Evolutionary conservation across 2,329 filamentous ascomycete genomes (phyloP).

Genomic region (Colletotrichum neosansevieriae): DNA sequence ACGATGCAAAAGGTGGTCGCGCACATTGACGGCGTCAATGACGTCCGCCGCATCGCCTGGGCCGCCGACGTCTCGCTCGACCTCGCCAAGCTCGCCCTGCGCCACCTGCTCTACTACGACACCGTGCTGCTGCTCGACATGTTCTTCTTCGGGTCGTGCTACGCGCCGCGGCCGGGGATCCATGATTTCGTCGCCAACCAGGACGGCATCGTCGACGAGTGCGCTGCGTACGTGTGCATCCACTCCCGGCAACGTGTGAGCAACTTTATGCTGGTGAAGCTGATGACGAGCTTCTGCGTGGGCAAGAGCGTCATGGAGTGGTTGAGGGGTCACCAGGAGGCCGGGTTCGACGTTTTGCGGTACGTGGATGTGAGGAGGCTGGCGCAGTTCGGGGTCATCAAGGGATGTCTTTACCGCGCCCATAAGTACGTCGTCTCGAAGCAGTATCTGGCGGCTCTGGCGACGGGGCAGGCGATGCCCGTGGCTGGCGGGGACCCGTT

Average conservation of each 20-base stretch:
- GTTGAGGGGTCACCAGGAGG: constrained; percentile 79
- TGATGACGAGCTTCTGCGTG: constrained; percentile 88
- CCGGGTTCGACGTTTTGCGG: constrained; percentile 73
- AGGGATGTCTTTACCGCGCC: constrained; percentile 91
- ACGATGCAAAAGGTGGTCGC: constrained; percentile 84
- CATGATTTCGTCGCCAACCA: constrained; percentile 82
- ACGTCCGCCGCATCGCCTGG: constrained; percentile 87
- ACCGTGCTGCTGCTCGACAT: constrained; percentile 92
- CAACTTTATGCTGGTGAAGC: constrained; percentile 78
- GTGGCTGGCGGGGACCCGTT: constrained; percentile 62
- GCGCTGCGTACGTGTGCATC: constrained; percentile 82
- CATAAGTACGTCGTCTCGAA: constrained; percentile 88
- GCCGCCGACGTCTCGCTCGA: constrained; percentile 88
- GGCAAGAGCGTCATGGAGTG: constrained; percentile 89
- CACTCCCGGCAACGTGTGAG: constrained; percentile 57
- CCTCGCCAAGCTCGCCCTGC: constrained; percentile 86
- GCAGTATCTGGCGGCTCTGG: constrained; percentile 68
- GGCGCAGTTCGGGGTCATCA: constrained; percentile 96
- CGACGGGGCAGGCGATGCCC: constrained; percentile 63
- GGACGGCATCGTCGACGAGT: constrained; percentile 85
- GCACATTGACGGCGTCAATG: constrained; percentile 90
- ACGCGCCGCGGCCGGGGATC: constrained; percentile 83
- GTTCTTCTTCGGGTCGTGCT: constrained; percentile 93
- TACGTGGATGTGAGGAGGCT: constrained; percentile 90
- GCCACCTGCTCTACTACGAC: constrained; percentile 93